These are phyloP conservation scores for Lactarius tabidus DNA, from an alignment of 768 basidiomycete species.

Conservation along the genomic window DNA sequence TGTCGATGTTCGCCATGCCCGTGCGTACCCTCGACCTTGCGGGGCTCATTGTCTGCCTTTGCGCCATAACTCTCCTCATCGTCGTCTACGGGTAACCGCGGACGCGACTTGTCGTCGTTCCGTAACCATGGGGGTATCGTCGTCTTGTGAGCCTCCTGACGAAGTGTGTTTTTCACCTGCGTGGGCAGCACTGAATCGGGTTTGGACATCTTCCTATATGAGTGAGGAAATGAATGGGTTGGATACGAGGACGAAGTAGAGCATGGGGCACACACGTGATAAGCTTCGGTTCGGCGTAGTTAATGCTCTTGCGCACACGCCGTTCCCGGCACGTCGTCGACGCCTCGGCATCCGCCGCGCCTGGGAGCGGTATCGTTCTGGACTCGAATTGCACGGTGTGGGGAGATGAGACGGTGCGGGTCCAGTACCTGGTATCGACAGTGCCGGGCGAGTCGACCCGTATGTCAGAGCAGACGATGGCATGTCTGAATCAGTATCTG, in stretches of 20 bases:
- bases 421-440: conserved; percentile 42
- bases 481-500: conserved; percentile 24
- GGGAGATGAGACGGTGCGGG: conserved; percentile 31
- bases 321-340: no score
- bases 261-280: no score
- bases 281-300: conserved; percentile 67
- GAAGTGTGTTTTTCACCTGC: no score
- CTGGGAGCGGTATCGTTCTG: no score
- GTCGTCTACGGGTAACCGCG: conserved; percentile 43
- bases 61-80: no score
- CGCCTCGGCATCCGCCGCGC: no score
- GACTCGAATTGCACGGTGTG: no score
- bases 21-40: no score
- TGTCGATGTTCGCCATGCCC: no score
- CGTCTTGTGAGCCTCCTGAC: no score
- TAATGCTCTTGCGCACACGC: no score
- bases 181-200: conserved; percentile 57
- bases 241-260: neutral
- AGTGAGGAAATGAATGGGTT: conserved; percentile 2
- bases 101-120: conserved; percentile 52
- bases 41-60: no score
- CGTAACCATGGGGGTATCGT: conserved; percentile 24
- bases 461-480: conserved; percentile 31
- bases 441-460: conserved; percentile 34
- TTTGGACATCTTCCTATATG: conserved; percentile 85